Evolutionary conservation across 192 early-diverging fungal genomes (phyloP).

Genomic region (Entomortierella chlamydospora): DNA sequence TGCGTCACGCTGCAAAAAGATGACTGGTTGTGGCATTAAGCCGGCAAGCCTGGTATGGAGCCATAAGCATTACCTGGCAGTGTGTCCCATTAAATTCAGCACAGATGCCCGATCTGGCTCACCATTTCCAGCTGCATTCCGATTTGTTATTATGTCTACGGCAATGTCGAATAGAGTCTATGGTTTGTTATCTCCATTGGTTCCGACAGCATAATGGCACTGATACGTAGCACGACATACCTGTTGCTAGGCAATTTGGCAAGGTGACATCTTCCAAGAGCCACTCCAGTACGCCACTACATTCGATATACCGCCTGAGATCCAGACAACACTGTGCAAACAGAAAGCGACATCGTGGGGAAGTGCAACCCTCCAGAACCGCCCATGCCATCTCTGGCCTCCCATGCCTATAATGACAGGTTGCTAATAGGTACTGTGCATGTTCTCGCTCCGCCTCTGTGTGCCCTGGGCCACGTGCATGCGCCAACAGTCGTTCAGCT

Average conservation of each 20-base stretch:
- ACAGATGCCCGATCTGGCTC: conserved; percentile 28
- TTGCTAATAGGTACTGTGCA: conserved; percentile 55
- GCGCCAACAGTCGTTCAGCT: conserved; percentile 50
- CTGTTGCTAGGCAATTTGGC: conserved; percentile 1
- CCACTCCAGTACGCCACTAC: conserved; percentile 39
- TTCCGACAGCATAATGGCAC: too few relatives aligned
- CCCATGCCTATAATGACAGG: conserved; percentile 53
- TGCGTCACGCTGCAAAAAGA: too few relatives aligned
- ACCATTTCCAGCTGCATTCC: neutral
- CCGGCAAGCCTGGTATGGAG: neutral
- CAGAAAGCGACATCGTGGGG: conserved; percentile 38
- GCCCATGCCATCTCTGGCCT: conserved; percentile 42
- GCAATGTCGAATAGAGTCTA: neutral
- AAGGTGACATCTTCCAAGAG: conserved; percentile 10
- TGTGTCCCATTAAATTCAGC: conserved; percentile 38
- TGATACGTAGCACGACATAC: neutral
- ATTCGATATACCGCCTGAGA: conserved; percentile 42
- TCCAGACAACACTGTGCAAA: conserved; percentile 62
- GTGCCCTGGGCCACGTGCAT: conserved; percentile 11
- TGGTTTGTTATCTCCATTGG: neutral
- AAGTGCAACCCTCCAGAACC: conserved; percentile 32
- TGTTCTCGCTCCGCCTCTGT: conserved; percentile 21
- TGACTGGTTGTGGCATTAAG: too few relatives aligned
- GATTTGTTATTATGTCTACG: conserved; percentile 11
- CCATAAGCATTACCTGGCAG: conserved; percentile 21